phyloP scores from a whole-genome alignment of 306 rosid genomes.

The Hippophae rhamnoides region DNA sequence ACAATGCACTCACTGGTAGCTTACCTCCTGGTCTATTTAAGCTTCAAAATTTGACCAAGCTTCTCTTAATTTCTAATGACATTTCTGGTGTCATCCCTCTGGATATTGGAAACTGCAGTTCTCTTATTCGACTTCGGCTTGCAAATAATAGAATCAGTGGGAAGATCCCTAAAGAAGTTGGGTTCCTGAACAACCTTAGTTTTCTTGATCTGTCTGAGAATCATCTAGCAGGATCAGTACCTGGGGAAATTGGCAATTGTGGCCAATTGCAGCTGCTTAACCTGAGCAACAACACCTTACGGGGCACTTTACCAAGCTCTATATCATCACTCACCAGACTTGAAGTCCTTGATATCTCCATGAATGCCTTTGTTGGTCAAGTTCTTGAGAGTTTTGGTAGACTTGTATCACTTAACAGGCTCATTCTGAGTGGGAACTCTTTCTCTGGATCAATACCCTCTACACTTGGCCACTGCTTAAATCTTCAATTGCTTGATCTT shows the following conservation, averaged over 20 bases:
- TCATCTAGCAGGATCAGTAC: constrained; percentile 51
- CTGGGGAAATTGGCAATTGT: constrained; percentile 60
- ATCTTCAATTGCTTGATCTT: constrained; percentile 71
- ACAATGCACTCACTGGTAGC: constrained; percentile 52
- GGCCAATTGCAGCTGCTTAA: constrained; percentile 63
- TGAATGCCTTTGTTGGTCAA: constrained; percentile 46
- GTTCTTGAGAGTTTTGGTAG: constrained; percentile 44
- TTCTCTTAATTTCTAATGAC: constrained; percentile 58
- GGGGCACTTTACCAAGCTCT: constrained; percentile 47
- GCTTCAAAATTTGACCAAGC: constrained; percentile 69
- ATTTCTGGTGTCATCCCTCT: constrained; percentile 60
- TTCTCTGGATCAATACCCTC: constrained; percentile 61
- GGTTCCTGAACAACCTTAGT: constrained; percentile 38
- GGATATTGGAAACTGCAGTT: constrained; percentile 54
- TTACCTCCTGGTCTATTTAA: constrained; percentile 60
- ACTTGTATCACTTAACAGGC: constrained; percentile 58
- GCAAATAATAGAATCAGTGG: constrained; percentile 55
- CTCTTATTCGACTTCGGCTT: constrained; percentile 64
- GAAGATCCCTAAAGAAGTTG: constrained; percentile 55
- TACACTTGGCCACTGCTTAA: constrained; percentile 47
- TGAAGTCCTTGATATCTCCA: constrained; percentile 65
- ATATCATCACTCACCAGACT: constrained; percentile 54
- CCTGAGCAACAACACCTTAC: constrained; percentile 68
- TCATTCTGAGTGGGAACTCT: constrained; percentile 42
- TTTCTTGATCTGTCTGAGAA: constrained; percentile 79